A percentile compares a stretch with the other conserved stretches of the same genome.
Conservation (phyloP, 2,329 filamentous ascomycete genomes). For the Phyllosticta citribraziliensis region DNA sequence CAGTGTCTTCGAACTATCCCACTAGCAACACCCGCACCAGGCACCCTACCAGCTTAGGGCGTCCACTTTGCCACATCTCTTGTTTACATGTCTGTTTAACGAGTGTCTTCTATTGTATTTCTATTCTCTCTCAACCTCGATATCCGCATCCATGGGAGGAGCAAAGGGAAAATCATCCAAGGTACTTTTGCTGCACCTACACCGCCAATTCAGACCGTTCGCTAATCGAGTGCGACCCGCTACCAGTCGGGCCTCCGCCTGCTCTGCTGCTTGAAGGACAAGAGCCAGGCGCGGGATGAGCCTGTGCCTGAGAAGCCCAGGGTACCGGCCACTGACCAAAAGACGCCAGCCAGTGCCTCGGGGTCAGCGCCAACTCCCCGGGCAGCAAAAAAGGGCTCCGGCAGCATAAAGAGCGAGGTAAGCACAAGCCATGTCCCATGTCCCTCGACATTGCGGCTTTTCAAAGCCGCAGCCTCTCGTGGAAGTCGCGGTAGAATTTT, state of each 20-base stretch:
- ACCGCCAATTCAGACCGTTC: neutral
- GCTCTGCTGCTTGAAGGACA: neutral
- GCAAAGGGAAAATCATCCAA: neutral
- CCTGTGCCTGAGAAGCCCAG: neutral
- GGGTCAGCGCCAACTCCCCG: neutral
- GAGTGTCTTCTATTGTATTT: neutral
- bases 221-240: neutral
- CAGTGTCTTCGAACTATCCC: neutral
- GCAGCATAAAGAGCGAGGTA: neutral
- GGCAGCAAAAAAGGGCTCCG: neutral
- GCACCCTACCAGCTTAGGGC: neutral
- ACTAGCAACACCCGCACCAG: neutral
- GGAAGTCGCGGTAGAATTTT: neutral
- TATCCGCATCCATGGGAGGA: neutral
- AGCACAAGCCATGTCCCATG: neutral
- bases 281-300: neutral
- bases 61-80: neutral
- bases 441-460: neutral
- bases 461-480: neutral
- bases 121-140: neutral
- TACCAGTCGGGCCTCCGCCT: neutral
- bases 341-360: neutral
- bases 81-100: neutral
- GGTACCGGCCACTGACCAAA: neutral
- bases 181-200: neutral